Conservation (phyloP, 257 asterid genomes). For the Handroanthus guayacan region DNA sequence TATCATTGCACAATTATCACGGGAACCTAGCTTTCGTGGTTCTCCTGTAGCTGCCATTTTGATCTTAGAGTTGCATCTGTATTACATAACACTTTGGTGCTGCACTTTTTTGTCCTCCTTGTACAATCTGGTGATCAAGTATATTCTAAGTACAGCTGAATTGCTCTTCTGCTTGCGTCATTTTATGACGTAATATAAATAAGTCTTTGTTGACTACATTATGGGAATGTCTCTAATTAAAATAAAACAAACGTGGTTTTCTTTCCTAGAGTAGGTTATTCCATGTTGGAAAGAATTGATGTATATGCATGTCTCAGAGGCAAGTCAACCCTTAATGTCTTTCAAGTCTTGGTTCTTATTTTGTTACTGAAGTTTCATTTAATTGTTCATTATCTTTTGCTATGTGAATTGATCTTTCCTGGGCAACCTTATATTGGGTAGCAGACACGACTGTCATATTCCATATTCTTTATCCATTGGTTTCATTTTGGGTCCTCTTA, state of each 20-base stretch:
- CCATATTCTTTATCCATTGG: not conserved
- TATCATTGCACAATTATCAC: slow-evolving; percentile 9
- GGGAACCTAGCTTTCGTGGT: not conserved
- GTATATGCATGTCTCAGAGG: not conserved
- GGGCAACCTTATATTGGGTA: not conserved
- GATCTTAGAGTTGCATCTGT: slow-evolving; percentile 17
- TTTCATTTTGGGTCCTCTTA: not conserved
- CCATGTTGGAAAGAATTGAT: not conserved
- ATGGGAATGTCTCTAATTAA: not conserved
- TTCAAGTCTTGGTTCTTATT: not conserved
- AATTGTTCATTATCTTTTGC: not conserved
- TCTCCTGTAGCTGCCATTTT: slow-evolving; percentile 18
- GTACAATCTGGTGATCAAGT: slow-evolving; percentile 17
- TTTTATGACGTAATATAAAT: not conserved
- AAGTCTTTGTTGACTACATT: slow-evolving; percentile 1
- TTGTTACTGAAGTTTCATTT: not conserved
- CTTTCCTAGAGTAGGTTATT: not conserved
- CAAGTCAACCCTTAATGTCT: slow-evolving; percentile 9
- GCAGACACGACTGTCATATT: not conserved
- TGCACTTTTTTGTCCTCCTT: not conserved
- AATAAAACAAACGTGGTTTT: not conserved
- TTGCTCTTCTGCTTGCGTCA: slow-evolving; percentile 24
- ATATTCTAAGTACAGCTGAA: slow-evolving; percentile 1
- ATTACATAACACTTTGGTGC: not conserved
- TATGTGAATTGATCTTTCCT: not conserved